Evolutionary conservation across 768 basidiomycete species (phyloP).

Genomic region (Strobilomyces echinocephalus): DNA sequence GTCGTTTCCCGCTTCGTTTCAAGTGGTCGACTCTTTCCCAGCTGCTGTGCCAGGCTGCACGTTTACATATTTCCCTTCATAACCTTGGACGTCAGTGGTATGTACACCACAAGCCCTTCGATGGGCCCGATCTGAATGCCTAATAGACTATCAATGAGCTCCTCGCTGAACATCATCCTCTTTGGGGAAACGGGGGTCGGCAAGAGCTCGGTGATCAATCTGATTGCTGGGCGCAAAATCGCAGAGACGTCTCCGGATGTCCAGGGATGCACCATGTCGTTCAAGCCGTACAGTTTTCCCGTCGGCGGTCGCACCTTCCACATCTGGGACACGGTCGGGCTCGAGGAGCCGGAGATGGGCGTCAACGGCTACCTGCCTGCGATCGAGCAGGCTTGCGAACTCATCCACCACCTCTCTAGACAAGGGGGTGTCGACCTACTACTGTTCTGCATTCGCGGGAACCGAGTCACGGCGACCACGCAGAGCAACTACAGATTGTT

Average conservation of each 20-base stretch:
- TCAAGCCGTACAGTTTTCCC: constrained; percentile 23
- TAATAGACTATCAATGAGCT: constrained; percentile 16
- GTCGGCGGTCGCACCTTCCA: constrained; percentile 15
- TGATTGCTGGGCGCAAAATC: constrained; percentile 25
- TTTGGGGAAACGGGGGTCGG: constrained; percentile 42
- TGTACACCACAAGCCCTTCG: constrained; percentile 2
- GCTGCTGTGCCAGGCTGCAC: not conserved
- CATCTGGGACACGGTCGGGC: constrained; percentile 36
- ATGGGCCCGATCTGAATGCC: constrained; percentile 16
- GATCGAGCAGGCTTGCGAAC: constrained; percentile 27
- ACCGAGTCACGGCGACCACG: constrained; percentile 35
- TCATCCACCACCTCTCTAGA: constrained; percentile 30
- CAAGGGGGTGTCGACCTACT: constrained; percentile 38
- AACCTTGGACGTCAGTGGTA: constrained; percentile 6
- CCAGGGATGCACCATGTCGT: constrained; percentile 37
- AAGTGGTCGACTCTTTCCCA: not conserved
- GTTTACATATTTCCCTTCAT: not conserved
- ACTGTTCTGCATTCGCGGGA: constrained; percentile 39
- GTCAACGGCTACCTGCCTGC: constrained; percentile 25
- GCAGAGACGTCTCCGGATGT: constrained; percentile 26
- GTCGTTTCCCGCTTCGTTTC: not conserved
- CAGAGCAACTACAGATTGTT: constrained; percentile 40
- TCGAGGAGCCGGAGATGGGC: constrained; percentile 29
- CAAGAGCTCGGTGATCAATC: constrained; percentile 34
- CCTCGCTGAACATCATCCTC: constrained; percentile 35